A percentile compares a stretch with the other conserved stretches of the same genome.
phyloP scores from a whole-genome alignment of 305 asterid genomes.

The Fraxinus angustifolia region DNA sequence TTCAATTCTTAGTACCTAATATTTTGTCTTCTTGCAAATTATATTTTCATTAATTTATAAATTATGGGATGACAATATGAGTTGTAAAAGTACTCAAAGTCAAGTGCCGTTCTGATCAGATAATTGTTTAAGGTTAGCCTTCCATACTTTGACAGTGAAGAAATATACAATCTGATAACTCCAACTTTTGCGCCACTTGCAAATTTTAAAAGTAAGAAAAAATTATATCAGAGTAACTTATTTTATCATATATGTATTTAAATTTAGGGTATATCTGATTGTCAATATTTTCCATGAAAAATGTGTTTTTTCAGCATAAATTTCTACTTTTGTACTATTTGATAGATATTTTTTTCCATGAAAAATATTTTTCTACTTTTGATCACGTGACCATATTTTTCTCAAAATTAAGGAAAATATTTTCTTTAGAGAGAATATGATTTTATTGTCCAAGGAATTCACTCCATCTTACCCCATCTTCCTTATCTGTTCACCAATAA shows the following conservation, averaged over 20 bases:
- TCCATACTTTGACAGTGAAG: background rate
- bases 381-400: background rate
- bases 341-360: background rate
- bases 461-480: background rate
- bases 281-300: background rate
- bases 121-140: background rate
- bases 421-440: background rate
- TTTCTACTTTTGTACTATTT: too few species aligned
- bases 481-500: background rate
- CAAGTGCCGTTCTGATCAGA: background rate
- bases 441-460: background rate
- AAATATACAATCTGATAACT: background rate
- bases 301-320: too few species aligned
- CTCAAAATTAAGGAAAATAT: too few species aligned
- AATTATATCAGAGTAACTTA: background rate
- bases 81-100: background rate
- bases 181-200: background rate
- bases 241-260: background rate
- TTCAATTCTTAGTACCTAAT: background rate
- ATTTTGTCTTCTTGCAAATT: background rate
- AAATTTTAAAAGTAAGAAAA: background rate
- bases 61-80: background rate
- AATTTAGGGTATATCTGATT: background rate
- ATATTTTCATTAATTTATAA: background rate
- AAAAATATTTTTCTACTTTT: too few species aligned